Evolutionary conservation across 1,284 basidiomycete genomes (phyloP), one percentile per base, ranked within the genome.

Genomic region (Cryptococcus sp.): DNA sequence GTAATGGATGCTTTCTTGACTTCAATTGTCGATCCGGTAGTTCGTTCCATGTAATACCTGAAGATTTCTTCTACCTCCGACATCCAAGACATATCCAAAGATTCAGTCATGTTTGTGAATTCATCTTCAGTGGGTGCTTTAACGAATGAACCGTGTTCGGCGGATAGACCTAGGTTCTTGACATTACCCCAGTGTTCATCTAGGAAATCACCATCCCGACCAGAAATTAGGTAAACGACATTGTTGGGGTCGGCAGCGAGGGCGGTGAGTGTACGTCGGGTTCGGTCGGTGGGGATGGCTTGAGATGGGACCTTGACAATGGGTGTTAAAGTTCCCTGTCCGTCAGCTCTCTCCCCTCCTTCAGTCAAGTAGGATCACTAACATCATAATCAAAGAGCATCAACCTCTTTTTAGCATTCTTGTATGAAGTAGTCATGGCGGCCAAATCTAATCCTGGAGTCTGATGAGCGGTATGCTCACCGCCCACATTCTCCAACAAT

Each of bases 21-120:
- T 79, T 98, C 94, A 57, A 98, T 91, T 61, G 88, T 86, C 62
- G 87, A 88, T n/a, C 96, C 94, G 19, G 90, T 88, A 58, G 94
- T 98, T 53, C 90, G 79, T 83, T 96, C 92, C 4, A 91, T 96
- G 76, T 92, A 96, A 77, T 96, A 98, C 74, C 84, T 84, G 78
- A 98, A 98, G 48, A 98, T 87, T 76, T 94, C 90, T 61, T 87
- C 83, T 32, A 98, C 91, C 76, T 97, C 94, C 51, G 77, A 78
- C 88, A 97, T 94, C 94, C 94, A 98, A 66, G 84, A 84, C 96
- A 98, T 98, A 77, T 98, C 94, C 67, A 98, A 77, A 57, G 81
- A 81, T 72, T 86, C 83, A 21, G 94, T 97, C 69, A 97, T 86
- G 74, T 94, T 94, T 60, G 79, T 80, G 89, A 93, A 98, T 59